phyloP scores from a whole-genome alignment of 768 basidiomycete genomes.

The Trametes elegans region DNA sequence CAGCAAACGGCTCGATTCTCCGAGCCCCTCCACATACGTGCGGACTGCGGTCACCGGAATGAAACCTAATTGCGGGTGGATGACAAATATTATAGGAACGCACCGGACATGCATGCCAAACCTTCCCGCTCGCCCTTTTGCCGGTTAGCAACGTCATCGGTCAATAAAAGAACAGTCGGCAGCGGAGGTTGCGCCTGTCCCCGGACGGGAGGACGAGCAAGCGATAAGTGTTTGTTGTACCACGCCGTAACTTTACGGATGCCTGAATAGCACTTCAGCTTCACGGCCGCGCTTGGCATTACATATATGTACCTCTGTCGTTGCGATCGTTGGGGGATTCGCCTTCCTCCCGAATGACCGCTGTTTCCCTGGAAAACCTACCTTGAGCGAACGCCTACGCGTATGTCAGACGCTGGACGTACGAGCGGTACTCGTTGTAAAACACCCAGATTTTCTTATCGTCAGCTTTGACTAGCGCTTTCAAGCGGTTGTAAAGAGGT shows the following conservation, averaged over 20 bases:
- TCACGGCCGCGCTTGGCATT: neutral
- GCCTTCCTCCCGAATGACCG: constrained; percentile 68
- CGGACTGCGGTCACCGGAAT: constrained; percentile 45
- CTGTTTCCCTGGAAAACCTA: constrained; percentile 61
- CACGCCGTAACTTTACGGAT: constrained; percentile 87
- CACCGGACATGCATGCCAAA: constrained; percentile 64
- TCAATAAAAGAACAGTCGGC: constrained; percentile 76
- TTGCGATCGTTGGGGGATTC: constrained; percentile 94
- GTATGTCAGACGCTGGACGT: constrained; percentile 31
- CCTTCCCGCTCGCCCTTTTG: constrained; percentile 68
- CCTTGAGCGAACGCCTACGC: neutral
- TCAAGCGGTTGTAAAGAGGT: constrained; percentile 90
- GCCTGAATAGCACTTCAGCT: constrained; percentile 44
- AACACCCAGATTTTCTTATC: constrained; percentile 85
- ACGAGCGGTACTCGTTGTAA: constrained; percentile 87
- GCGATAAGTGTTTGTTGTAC: constrained; percentile 75
- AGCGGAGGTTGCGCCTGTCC: constrained; percentile 43
- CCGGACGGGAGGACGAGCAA: constrained; percentile 50
- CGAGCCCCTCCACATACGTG: constrained; percentile 78
- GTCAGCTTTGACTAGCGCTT: constrained; percentile 78
- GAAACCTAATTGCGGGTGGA: neutral
- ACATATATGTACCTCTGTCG: constrained; percentile 66
- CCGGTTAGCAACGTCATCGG: constrained; percentile 86
- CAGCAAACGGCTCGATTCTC: constrained; percentile 60
- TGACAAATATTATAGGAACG: constrained; percentile 6